phyloP scores from a whole-genome alignment of 1,284 basidiomycete genomes.

The Uromyces viciae-fabae region DNA sequence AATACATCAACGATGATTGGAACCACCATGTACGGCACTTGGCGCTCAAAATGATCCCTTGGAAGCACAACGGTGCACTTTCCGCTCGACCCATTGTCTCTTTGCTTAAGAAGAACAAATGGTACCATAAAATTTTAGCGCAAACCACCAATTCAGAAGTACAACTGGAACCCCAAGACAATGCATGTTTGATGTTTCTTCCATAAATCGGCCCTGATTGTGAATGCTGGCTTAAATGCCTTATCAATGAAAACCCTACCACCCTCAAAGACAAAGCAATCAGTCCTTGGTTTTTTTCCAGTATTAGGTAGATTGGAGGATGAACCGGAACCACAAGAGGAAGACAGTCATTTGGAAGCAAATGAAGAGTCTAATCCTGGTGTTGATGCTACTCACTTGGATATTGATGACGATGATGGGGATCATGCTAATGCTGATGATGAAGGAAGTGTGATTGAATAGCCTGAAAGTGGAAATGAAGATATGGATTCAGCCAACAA shows the following conservation, averaged over 20 bases:
- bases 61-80: background rate
- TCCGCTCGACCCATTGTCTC: background rate
- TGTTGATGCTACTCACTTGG: background rate
- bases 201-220: background rate
- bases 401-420: background rate
- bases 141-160: background rate
- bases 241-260: background rate
- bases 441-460: background rate
- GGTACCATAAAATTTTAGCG: background rate
- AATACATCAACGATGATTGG: background rate
- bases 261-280: slow-evolving; percentile 1
- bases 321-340: background rate
- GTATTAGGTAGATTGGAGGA: background rate
- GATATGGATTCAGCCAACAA: background rate
- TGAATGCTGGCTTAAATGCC: background rate
- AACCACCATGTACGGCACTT: background rate
- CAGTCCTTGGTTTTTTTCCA: background rate
- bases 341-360: background rate
- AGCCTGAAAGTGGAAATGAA: background rate
- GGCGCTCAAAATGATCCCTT: background rate
- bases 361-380: background rate
- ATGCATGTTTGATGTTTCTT: background rate
- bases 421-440: background rate
- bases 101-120: background rate
- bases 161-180: background rate